Conservation (phyloP, 148 eudicot species). For the Dianthus caryophyllus region DNA sequence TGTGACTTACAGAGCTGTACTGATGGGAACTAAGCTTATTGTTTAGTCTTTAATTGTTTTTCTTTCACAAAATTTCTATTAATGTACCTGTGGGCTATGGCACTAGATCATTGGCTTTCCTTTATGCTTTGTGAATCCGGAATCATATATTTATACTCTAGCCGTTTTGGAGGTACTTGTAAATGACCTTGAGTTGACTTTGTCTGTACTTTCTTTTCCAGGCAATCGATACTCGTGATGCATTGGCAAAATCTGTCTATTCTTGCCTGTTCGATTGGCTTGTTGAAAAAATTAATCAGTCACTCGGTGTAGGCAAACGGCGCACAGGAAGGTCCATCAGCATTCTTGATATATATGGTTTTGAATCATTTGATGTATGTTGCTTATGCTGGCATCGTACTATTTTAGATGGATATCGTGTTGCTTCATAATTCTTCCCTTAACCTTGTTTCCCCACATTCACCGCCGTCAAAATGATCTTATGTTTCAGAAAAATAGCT, state of each 20-base stretch:
- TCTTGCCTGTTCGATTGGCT: constrained; percentile 99
- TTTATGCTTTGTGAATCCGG: not conserved
- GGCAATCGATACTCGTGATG: constrained; percentile 94
- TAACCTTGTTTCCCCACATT: constrained; percentile 6
- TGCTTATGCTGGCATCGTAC: not conserved
- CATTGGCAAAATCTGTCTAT: constrained; percentile 92
- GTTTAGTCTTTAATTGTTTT: not conserved
- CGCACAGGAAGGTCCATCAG: constrained; percentile 95
- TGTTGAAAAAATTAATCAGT: constrained; percentile 93
- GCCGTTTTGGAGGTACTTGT: not conserved
- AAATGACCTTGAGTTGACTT: constrained; percentile 20
- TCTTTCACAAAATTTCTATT: not conserved
- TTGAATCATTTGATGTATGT: constrained; percentile 92
- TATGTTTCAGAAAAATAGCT: constrained; percentile 72
- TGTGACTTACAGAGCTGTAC: no score
- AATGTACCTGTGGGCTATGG: not conserved
- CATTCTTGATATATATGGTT: constrained; percentile 98
- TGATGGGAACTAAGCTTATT: not conserved
- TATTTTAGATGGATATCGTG: not conserved
- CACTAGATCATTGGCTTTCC: not conserved
- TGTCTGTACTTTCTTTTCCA: constrained; percentile 31
- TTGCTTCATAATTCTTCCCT: not conserved
- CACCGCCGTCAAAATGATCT: not conserved
- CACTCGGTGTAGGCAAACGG: constrained; percentile 84
- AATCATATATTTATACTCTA: not conserved